These are phyloP conservation scores for Cicer chorassanicum DNA, from an alignment of 306 rosid species.

Conservation along the genomic window DNA sequence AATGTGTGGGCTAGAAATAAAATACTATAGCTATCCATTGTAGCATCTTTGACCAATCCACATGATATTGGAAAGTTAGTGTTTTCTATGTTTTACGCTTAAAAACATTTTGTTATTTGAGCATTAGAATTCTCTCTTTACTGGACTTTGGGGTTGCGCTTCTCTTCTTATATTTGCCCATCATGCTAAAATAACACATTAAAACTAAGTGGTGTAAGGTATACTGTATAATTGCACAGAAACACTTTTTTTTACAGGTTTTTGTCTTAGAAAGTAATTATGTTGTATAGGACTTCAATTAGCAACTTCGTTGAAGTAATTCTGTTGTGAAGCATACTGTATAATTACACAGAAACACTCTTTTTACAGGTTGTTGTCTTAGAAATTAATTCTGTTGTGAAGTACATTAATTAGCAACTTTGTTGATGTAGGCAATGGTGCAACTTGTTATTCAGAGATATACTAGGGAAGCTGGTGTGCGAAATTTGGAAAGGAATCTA, in stretches of 20 bases:
- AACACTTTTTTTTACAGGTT: slow-evolving; percentile 17
- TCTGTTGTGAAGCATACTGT: not conserved
- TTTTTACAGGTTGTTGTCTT: not conserved
- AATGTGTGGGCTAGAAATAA: slow-evolving; percentile 33
- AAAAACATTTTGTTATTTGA: slow-evolving; percentile 26
- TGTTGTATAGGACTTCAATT: slow-evolving; percentile 37
- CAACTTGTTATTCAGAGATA: slow-evolving; percentile 83
- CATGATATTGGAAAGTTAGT: slow-evolving; percentile 17
- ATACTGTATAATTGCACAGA: slow-evolving; percentile 16
- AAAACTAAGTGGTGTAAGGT: slow-evolving; percentile 7
- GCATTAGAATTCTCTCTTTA: slow-evolving; percentile 30
- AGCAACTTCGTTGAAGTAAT: not conserved
- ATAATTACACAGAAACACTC: slow-evolving; percentile 31
- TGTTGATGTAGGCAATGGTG: slow-evolving; percentile 75
- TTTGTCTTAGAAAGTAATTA: slow-evolving; percentile 29
- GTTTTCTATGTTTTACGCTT: slow-evolving; percentile 32
- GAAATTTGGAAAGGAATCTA: slow-evolving; percentile 84
- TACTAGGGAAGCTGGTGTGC: slow-evolving; percentile 99
- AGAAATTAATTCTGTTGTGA: slow-evolving; percentile 33
- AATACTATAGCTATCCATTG: slow-evolving; percentile 1
- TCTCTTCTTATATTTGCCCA: slow-evolving; percentile 26
- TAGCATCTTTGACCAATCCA: not conserved
- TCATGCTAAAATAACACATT: slow-evolving; percentile 8
- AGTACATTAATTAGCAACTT: slow-evolving; percentile 39
- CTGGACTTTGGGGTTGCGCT: slow-evolving; percentile 20